Base-by-base conservation (phyloP, 495 filamentous ascomycete species). In the Pyronema omphalodes region DNA sequence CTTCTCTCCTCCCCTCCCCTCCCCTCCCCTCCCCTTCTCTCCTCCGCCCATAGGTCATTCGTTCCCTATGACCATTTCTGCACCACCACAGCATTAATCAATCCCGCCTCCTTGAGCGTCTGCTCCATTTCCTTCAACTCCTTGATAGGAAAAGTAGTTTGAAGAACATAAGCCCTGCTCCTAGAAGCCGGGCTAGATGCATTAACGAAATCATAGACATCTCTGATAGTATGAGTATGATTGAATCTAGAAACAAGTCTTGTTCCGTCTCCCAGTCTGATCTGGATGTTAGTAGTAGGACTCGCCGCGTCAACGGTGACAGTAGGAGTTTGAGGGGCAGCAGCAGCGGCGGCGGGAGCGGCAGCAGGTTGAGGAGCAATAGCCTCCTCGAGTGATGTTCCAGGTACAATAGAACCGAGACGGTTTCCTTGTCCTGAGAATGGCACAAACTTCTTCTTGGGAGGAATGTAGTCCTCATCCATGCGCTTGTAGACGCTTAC, bases 111-210 rank as follows among this genome's bases (percentile, higher is more conserved):
- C 3, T 78, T 81, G 43, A 86, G 65, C 9, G 71, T 74, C 45
- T 69, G 69, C 0, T 60, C 67, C 66, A 81, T 79, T 55, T 98
- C 87, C 15, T 71, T 82, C 50, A 95, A 76, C 60, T 96, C 89
- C 69, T 87, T 94, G 68, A 81, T 94, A 2, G 93, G 91, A 67
- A 96, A 96, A 0, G 93, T 96, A 1, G 91, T 98, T 65, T 93
- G 88, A 52, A 98, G 67, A 7, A 83, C 81, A 75, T 86, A 98
- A 9, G 71, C 60, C 15, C 88, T 75, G 41, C 67, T 62, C 48
- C 70, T 72, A 55, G 77, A 74, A 9, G 69, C 70, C 0, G 81
- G 68, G 43, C 74, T 84, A 6, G 86, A 75, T 3, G 78, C 75
- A 44, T 76, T 67, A 55, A 98, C 80, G 63, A 96, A 96, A 12